These are phyloP conservation scores for Acorus gramineus DNA, from an alignment of 106 monocot species.

Conservation along the genomic window DNA sequence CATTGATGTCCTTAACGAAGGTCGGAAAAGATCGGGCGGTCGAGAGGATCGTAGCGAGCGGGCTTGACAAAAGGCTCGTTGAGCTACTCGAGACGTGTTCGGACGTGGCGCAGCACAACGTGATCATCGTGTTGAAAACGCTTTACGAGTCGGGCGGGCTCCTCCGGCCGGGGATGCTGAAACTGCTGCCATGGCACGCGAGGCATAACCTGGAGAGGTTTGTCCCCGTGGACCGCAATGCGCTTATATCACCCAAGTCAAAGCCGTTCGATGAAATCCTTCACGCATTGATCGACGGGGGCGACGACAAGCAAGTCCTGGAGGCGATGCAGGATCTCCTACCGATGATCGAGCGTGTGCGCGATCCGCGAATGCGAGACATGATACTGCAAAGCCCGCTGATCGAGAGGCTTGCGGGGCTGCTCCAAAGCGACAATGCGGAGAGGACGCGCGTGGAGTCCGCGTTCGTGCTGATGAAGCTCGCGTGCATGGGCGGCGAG, in stretches of 20 bases:
- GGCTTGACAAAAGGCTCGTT: conserved; percentile 28
- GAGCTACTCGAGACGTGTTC: conserved; percentile 27
- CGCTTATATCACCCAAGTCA: conserved; percentile 22
- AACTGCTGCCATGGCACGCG: conserved; percentile 42
- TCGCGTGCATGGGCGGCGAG: conserved; percentile 36
- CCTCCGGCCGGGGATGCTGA: conserved; percentile 18
- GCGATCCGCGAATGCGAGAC: conserved; percentile 18
- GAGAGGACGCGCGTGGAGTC: conserved; percentile 14
- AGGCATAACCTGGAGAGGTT: conserved; percentile 40
- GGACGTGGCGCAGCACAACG: conserved; percentile 31
- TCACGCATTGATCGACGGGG: conserved; percentile 6
- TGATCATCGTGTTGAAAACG: conserved; percentile 28
- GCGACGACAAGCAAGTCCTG: conserved; percentile 18
- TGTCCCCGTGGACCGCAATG: conserved; percentile 14
- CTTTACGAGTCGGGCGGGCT: conserved; percentile 25
- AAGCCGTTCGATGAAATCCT: conserved; percentile 22
- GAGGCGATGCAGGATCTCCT: conserved; percentile 35
- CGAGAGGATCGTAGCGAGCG: conserved; percentile 25
- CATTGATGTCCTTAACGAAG: conserved; percentile 26
- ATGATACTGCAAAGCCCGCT: conserved; percentile 29
- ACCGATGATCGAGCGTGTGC: conserved; percentile 28
- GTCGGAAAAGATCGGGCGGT: conserved; percentile 31
- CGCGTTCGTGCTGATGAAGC: conserved; percentile 36
- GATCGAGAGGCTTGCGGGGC: conserved; percentile 20
- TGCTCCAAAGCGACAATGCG: conserved; percentile 9